Percentiles rank a stretch among this genome's conserved stretches.
Evolutionary conservation across 805 yeast genomes (phyloP).

Genomic region (Metschnikowia corniflorae): DNA sequence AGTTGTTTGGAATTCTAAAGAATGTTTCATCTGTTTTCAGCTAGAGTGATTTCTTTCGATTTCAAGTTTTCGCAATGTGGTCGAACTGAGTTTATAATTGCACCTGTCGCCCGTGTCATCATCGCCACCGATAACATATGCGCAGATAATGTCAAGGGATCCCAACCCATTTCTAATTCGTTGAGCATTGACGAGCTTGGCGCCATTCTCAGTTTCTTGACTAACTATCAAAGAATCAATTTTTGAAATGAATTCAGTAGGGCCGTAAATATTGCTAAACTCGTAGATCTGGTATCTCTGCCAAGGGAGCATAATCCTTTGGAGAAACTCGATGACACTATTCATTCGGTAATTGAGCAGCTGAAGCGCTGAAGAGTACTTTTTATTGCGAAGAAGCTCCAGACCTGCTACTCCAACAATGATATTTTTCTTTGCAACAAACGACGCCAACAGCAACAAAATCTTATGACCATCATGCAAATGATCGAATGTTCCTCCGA

Average conservation of each 20-base stretch:
- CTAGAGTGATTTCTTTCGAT: too few relatives aligned
- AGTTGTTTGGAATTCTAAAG: too few relatives aligned
- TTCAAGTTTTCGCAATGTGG: slow-evolving; percentile 55
- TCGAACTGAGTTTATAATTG: slow-evolving; percentile 79
- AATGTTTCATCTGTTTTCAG: too few relatives aligned
- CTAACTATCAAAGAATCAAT: slow-evolving; percentile 82
- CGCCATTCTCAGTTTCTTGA: slow-evolving; percentile 76
- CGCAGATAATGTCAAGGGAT: slow-evolving; percentile 35
- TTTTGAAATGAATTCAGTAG: slow-evolving; percentile 71
- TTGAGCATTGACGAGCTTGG: slow-evolving; percentile 60
- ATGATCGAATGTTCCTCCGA: slow-evolving; percentile 98
- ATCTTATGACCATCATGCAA: slow-evolving; percentile 94
- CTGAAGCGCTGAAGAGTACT: slow-evolving; percentile 64
- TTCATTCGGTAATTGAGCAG: slow-evolving; percentile 48
- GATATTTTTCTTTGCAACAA: slow-evolving; percentile 49
- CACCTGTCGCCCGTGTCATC: slow-evolving; percentile 41
- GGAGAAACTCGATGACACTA: slow-evolving; percentile 48
- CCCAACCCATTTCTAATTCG: slow-evolving; percentile 57
- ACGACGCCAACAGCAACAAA: slow-evolving; percentile 68
- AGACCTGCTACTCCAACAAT: slow-evolving; percentile 86
- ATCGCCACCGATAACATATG: slow-evolving; percentile 61
- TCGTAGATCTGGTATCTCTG: slow-evolving; percentile 51
- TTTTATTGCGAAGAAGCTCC: slow-evolving; percentile 68
- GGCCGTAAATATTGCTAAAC: slow-evolving; percentile 88
- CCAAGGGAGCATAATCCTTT: slow-evolving; percentile 39